phyloP scores from a whole-genome alignment of 805 yeast genomes.

The Saccharomyces eubayanus region DNA sequence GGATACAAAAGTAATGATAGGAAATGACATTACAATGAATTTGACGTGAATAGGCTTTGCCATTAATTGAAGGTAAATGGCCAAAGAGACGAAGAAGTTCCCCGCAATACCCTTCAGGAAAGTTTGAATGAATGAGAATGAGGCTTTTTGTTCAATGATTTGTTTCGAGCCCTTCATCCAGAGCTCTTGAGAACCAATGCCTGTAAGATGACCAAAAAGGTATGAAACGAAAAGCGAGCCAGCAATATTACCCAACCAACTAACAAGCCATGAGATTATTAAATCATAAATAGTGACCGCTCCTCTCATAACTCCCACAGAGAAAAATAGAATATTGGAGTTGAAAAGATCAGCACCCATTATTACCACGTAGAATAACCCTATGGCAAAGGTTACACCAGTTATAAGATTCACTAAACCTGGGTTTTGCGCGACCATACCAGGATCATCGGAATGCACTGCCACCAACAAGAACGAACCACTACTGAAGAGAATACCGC shows the following conservation, averaged over 20 bases:
- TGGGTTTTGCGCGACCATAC: slow-evolving; percentile 35
- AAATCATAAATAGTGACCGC: slow-evolving; percentile 62
- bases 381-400: slow-evolving; percentile 60
- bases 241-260: slow-evolving; percentile 60
- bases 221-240: slow-evolving; percentile 60
- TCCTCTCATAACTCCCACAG: slow-evolving; percentile 59
- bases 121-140: slow-evolving; percentile 49
- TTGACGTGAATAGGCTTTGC: slow-evolving; percentile 76
- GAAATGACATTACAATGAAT: slow-evolving; percentile 51
- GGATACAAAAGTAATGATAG: slow-evolving; percentile 69
- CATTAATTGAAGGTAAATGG: slow-evolving; percentile 68
- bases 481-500: slow-evolving; percentile 58
- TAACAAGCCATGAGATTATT: slow-evolving; percentile 54
- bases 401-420: slow-evolving; percentile 50
- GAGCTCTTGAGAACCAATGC: slow-evolving; percentile 35
- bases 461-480: slow-evolving; percentile 66
- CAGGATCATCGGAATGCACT: slow-evolving; percentile 45
- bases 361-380: slow-evolving; percentile 63
- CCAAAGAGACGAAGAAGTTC: slow-evolving; percentile 68
- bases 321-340: slow-evolving; percentile 63
- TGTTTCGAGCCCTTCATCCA: slow-evolving; percentile 42
- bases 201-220: slow-evolving; percentile 51
- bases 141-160: slow-evolving; percentile 38
- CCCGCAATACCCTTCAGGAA: slow-evolving; percentile 68
- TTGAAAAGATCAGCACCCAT: slow-evolving; percentile 73